A percentile compares a stretch with the other conserved stretches of the same genome.
phyloP scores from a whole-genome alignment of 805 yeast species.

The Komagataella pseudopastoris region DNA sequence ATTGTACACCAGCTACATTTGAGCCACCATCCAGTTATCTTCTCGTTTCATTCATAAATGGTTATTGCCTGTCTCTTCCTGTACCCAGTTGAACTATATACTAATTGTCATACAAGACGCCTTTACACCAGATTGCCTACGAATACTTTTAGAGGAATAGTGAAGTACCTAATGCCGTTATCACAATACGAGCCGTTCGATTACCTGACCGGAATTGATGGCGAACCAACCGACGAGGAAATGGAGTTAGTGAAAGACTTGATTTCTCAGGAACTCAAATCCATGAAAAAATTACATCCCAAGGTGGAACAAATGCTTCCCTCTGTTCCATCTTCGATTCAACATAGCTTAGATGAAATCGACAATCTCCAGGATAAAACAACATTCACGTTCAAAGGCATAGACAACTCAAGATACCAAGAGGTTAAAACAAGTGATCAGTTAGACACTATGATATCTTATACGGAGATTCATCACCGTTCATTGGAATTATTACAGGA shows the following conservation, averaged over 20 bases:
- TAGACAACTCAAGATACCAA: background rate
- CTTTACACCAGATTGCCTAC: too few species aligned
- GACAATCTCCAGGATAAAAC: background rate
- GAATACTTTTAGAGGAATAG: background rate
- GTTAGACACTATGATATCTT: slow-evolving; percentile 20
- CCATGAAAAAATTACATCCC: slow-evolving; percentile 20
- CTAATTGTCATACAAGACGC: background rate
- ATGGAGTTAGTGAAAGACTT: slow-evolving; percentile 8
- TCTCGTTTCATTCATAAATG: too few species aligned
- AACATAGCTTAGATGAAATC: background rate
- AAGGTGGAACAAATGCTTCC: slow-evolving; percentile 21
- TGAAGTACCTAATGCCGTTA: background rate
- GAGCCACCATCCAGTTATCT: too few species aligned
- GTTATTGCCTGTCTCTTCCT: too few species aligned
- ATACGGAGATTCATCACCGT: slow-evolving; percentile 24
- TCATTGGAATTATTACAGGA: slow-evolving; percentile 24
- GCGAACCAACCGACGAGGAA: slow-evolving; percentile 9
- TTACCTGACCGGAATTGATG: slow-evolving; percentile 11
- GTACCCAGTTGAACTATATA: too few species aligned
- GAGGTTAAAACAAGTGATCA: background rate
- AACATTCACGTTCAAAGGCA: background rate
- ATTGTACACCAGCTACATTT: too few species aligned
- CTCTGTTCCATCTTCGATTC: background rate
- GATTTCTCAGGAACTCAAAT: slow-evolving; percentile 9
- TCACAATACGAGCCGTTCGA: slow-evolving; percentile 4